Base-by-base conservation (phyloP, 371 early-diverging fungal genomes). In the Ordospora pajunii region DNA sequence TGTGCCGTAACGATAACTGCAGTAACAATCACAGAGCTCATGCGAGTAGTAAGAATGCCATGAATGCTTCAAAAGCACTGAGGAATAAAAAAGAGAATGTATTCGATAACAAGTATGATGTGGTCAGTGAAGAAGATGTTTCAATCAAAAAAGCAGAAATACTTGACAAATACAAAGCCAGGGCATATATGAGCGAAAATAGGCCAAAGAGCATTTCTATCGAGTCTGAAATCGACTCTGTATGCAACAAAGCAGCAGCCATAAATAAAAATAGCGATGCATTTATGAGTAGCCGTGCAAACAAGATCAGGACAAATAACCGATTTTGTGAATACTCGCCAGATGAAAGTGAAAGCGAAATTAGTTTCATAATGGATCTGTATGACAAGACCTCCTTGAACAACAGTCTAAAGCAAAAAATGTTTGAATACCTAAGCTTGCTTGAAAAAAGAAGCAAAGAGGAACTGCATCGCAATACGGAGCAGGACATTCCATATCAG, bases 261-360 rank as follows among this genome's bases (percentile, higher is more conserved):
- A 2, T 5, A 32, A 32, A 1, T 5, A 32, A 32, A 32, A 32
- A 1, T 5, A 32, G 5, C 32, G 1, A 5, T 32, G 5, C 5
- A 5, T 5, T 32, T 32, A 32, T 5, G 32, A 32, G 5, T 2
- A 32, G 2, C 5, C 32, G 5, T 5, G 5, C 32, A 32, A 32
- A 5, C 5, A 32, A 32, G n/a, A n/a, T n/a, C n/a, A n/a, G n/a
- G n/a, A 32, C 32, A 32, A 32, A 5, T 32, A 32, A 32, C 32
- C 32, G 32, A 5, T 32, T 32, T 32, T 32, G 2, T 32, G 32
- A 32, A 32, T 32, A 32, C 32, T 32, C 32, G 1, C 32, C 17
- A n/a, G 58, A 58, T 25, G 58, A 58, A 14, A 58, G 58, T 19
- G 58, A 58, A 58, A 58, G 58, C 37, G 58, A 58, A 58, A 58